phyloP scores from a whole-genome alignment of 805 yeast genomes.

The Kuraishia piskuri region DNA sequence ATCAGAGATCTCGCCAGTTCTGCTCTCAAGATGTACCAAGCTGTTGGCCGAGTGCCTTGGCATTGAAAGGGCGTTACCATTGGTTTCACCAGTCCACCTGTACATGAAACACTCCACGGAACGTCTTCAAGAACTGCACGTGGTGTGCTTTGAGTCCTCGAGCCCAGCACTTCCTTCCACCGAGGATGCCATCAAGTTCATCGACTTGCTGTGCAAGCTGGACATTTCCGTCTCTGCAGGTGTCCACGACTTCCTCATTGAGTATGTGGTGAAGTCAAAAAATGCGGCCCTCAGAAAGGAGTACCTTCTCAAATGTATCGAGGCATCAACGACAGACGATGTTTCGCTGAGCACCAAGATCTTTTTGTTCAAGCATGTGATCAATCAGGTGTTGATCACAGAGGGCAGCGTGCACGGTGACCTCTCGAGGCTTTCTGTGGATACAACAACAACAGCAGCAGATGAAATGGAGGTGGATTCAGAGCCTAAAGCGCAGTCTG shows the following conservation, averaged over 20 bases:
- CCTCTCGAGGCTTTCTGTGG: slow-evolving; percentile 9
- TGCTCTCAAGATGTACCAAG: not conserved
- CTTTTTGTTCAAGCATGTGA: slow-evolving; percentile 51
- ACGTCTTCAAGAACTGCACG: slow-evolving; percentile 45
- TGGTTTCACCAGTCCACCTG: slow-evolving; percentile 55
- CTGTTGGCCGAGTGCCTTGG: slow-evolving; percentile 22
- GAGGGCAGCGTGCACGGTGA: slow-evolving; percentile 46
- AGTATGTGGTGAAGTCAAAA: slow-evolving; percentile 40
- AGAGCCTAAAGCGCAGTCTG: not conserved
- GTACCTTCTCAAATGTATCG: slow-evolving; percentile 44
- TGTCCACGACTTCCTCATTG: slow-evolving; percentile 51
- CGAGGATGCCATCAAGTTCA: slow-evolving; percentile 28
- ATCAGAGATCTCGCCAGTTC: no score
- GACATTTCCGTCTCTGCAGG: slow-evolving; percentile 35
- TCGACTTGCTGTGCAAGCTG: slow-evolving; percentile 35
- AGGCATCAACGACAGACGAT: slow-evolving; percentile 36
- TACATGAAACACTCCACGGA: slow-evolving; percentile 64
- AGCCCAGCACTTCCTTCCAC: slow-evolving; percentile 9
- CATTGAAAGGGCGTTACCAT: slow-evolving; percentile 30
- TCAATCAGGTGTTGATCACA: slow-evolving; percentile 56
- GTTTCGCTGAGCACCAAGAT: slow-evolving; percentile 44
- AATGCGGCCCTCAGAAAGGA: slow-evolving; percentile 38
- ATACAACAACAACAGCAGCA: not conserved
- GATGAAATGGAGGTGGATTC: not conserved
- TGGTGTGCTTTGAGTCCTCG: slow-evolving; percentile 23